Evolutionary conservation across 352 stramenopile genomes (phyloP), one percentile per base, ranked within the genome.

Genomic region (Pythium aristosporum): DNA sequence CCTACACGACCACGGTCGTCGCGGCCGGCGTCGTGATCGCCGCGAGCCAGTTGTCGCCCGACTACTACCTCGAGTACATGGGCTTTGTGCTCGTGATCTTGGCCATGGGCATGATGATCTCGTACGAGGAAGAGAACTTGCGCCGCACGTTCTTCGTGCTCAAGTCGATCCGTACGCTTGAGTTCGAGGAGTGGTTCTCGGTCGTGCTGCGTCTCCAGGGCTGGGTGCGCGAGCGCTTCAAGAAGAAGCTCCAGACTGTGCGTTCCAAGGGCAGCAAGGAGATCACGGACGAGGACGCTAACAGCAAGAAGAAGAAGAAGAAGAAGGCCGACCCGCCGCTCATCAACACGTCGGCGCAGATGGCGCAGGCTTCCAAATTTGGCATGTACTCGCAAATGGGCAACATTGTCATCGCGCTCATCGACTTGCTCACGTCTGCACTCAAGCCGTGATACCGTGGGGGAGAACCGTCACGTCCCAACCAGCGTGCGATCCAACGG

Each of bases 21-120:
- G 79, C 78, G 4, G 23, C 85, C 9, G 76, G 78, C 11, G 82
- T 93, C 43, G 73, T 93, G 64, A 80, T 88, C 30, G 82, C 82
- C 0, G 82, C 80, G 2, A 86, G 74, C 60, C 74, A 57, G 37
- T 61, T 86, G 25, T 80, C 74, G 6, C 77, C 77, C 0, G 68
- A 72, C 37, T 82, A 88, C 60, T 91, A 89, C 60, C 71, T 87
- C 23, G 75, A 90, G 58, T 93, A 93, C 71, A 67, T 69, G 3
- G 79, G 82, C 42, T 91, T 87, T 60, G 71, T 93, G 44, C 49
- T 69, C 10, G 80, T 89, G 20, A 87, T 89, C 50, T 75, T 90
- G 36, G 30, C 89, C 15, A 75, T 93, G 67, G 82, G 84, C 7
- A 93, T 93, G 84, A 91, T 93, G 82, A 93, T 93, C 65, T 88